Evolutionary conservation across 768 basidiomycete genomes (phyloP), one percentile per base, ranked within the genome.

Genomic region (Steccherinum ochraceum): DNA sequence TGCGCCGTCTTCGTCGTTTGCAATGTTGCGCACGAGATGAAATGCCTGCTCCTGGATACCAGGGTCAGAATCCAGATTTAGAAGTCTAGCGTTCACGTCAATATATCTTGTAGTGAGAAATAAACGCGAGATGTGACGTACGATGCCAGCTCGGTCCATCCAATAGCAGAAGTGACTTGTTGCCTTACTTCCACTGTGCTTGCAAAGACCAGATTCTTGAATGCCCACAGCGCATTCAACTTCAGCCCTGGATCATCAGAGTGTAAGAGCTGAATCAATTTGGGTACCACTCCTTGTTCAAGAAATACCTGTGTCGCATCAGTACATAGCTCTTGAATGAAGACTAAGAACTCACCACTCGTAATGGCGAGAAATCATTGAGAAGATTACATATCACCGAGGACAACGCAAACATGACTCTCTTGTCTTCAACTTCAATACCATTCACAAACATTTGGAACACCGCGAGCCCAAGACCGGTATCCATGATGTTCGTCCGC

Each of bases 371-470:
- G 66, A 90, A 93, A 48, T 91, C 88, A 48, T 83, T 84, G 5
- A 94, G 80, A 40, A 94, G 75, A 64, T 96, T 95, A 66, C 90
- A 91, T 3, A 95, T 76, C 3, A 82, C 85, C 0, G 82, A 76
- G 1, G 89, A 66, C 0, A 89, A 86, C 0, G 86, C 88, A 48
- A 75, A 73, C 18, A 81, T 72, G 19, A 93, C 90, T 12, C 87
- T 71, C 43, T 77, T 67, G 61, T 91, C 88, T 53, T 89, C 82
- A 16, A 78, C 78, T 52, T 70, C 66, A 16, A 35, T 35, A 7
- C 30, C 30, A 56, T 72, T 73, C 58, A 59, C 51, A 51, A 86
- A 71, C 16, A 91, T 66, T 25, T 76, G 67, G 55, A 89, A 82
- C 3, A 96, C 73, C 7, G 78, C 75, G 63, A 84, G 70, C 0